Evolutionary conservation across 2,329 filamentous ascomycete genomes (phyloP).

Genomic region (Talaromyces pinophilus): DNA sequence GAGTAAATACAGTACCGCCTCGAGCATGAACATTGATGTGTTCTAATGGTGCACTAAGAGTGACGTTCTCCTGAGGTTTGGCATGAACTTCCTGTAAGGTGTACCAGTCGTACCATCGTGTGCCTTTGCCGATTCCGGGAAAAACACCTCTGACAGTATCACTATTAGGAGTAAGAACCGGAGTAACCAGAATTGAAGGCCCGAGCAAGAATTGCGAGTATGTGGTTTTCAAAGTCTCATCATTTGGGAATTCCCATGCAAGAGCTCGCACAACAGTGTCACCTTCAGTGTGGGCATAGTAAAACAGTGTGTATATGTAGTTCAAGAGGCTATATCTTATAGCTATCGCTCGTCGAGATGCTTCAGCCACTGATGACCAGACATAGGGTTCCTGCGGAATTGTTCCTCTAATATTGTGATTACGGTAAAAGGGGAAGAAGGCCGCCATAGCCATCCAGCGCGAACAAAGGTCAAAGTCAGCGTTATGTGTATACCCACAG

Average conservation of each 20-base stretch:
- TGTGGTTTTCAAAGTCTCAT: slow-evolving; percentile 65
- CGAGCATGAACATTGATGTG: neutral
- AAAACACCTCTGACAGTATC: slow-evolving; percentile 64
- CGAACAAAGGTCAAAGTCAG: slow-evolving; percentile 68
- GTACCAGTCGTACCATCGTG: slow-evolving; percentile 71
- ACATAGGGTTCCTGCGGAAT: slow-evolving; percentile 66
- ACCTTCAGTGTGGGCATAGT: slow-evolving; percentile 65
- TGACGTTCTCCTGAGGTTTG: neutral
- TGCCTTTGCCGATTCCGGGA: slow-evolving; percentile 61
- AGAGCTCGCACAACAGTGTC: slow-evolving; percentile 72
- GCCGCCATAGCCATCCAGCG: slow-evolving; percentile 73
- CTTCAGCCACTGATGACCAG: neutral
- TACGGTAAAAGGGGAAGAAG: slow-evolving; percentile 78
- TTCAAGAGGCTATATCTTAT: slow-evolving; percentile 66
- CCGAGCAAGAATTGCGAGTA: slow-evolving; percentile 64
- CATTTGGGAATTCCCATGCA: slow-evolving; percentile 72
- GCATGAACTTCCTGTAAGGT: neutral
- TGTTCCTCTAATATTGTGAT: slow-evolving; percentile 67
- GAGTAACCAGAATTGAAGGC: neutral
- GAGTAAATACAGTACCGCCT: neutral
- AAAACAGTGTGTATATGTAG: slow-evolving; percentile 75
- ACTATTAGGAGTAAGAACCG: neutral
- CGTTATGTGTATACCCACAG: slow-evolving; percentile 70
- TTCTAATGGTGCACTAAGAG: neutral
- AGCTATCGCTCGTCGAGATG: neutral